A percentile compares a stretch with the other conserved stretches of the same genome.
Evolutionary conservation across 2,329 filamentous ascomycete species (phyloP).

Genomic region (Madurella fahalii): DNA sequence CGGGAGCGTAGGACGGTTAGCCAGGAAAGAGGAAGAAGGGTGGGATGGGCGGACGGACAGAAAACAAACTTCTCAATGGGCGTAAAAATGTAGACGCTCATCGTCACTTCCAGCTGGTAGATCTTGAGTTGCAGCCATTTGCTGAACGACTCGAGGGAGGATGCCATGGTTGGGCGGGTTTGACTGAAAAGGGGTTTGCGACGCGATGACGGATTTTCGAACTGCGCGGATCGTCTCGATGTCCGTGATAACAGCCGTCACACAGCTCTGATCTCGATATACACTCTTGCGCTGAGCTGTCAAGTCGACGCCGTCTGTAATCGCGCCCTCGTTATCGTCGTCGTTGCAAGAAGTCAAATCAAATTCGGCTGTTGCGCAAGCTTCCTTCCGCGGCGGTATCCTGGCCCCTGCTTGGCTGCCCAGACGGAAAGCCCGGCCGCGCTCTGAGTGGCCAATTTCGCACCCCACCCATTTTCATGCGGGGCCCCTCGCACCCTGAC

Average conservation of each 20-base stretch:
- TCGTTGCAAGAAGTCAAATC: not conserved
- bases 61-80: conserved; percentile 95
- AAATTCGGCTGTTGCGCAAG: too few relatives aligned
- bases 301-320: too few relatives aligned
- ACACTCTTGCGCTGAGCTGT: too few relatives aligned
- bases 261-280: too few relatives aligned
- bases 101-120: conserved; percentile 98
- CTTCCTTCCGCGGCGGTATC: too few relatives aligned
- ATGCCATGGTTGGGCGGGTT: conserved; percentile 37
- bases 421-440: conserved; percentile 4
- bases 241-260: too few relatives aligned
- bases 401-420: not conserved
- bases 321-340: not conserved
- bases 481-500: not conserved
- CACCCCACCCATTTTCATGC: not conserved
- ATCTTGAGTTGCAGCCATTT: conserved; percentile 91
- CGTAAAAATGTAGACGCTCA: conserved; percentile 95
- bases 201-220: not conserved
- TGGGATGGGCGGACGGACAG: conserved; percentile 57
- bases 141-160: conserved; percentile 52
- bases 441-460: conserved; percentile 1
- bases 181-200: not conserved
- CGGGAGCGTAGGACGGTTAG: not conserved
- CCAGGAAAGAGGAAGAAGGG: not conserved
- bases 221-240: not conserved